phyloP scores from a whole-genome alignment of 2,329 filamentous ascomycete species.

The Alternaria dauci region DNA sequence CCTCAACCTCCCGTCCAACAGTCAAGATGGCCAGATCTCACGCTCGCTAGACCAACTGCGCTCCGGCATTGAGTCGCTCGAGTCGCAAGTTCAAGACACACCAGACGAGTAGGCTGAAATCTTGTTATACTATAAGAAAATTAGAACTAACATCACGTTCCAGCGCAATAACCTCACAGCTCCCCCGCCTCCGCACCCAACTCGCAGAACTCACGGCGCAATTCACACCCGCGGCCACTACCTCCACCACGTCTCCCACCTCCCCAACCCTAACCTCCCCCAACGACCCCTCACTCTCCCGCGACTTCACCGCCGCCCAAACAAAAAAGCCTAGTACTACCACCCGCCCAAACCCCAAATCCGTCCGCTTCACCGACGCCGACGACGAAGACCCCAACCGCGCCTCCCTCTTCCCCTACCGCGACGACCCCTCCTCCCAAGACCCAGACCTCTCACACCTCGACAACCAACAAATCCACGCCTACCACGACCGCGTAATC shows the following conservation, averaged over 20 bases:
- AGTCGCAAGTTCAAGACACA: slow-evolving; percentile 67
- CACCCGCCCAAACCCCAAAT: slow-evolving; percentile 58
- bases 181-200: slow-evolving; percentile 75
- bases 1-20: slow-evolving; percentile 78
- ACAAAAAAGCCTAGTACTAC: slow-evolving; percentile 40
- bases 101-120: slow-evolving; percentile 60
- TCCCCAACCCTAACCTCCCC: slow-evolving; percentile 54
- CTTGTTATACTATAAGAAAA: background rate
- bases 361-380: slow-evolving; percentile 83
- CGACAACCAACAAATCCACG: slow-evolving; percentile 85
- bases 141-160: background rate
- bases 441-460: slow-evolving; percentile 64
- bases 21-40: slow-evolving; percentile 88
- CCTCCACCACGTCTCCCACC: slow-evolving; percentile 42
- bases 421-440: slow-evolving; percentile 67
- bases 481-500: slow-evolving; percentile 81
- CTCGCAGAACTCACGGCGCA: slow-evolving; percentile 79
- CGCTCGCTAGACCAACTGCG: slow-evolving; percentile 86
- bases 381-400: slow-evolving; percentile 57
- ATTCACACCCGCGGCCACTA: slow-evolving; percentile 71
- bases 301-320: slow-evolving; percentile 51
- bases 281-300: slow-evolving; percentile 52
- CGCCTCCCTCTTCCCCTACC: slow-evolving; percentile 72
- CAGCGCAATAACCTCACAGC: slow-evolving; percentile 61
- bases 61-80: slow-evolving; percentile 77